Evolutionary conservation across 108 stramenopile species (phyloP), one percentile per base, ranked within the genome.

Genomic region (Cylindrotheca closterium): DNA sequence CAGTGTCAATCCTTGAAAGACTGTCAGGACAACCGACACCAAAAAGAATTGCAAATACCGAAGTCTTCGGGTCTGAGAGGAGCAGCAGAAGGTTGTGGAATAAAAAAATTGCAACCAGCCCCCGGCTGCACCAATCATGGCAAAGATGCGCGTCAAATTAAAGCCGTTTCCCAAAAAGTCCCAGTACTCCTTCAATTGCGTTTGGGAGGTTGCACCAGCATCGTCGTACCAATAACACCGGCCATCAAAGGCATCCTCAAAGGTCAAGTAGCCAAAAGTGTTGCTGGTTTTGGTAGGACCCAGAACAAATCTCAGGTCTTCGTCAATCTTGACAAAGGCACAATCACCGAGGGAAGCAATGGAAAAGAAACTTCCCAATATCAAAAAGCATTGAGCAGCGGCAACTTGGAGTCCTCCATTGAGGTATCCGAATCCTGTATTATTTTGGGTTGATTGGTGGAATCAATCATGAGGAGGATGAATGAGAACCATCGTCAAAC

Each of bases 1-100:
- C 46, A 71, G 70, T 7, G 65, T 60, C 24, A 71, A 18, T 26
- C 76, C 63, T 45, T 77, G 76, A n/a, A 77, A 64, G 12, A 65
- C 10, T 1, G 76, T 54, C 30, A 77, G 45, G 25, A 71, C 57
- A 19, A 67, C 47, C 28, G 22, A 60, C 28, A 70, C 15, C 7
- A 70, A 45, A 21, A 70, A 26, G 3, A 12, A 29, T 5, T 37
- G 30, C 23, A 60, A 60, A 4, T 34, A 52, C 28, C 68, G 68
- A 7, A 70, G 51, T 19, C 42, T 52, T 19, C 58, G 51, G 22
- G 46, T 26, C 12, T 70, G 68, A 0, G 68, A 60, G 23, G 68
- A 70, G 60, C 68, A 70, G 8, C 50, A 52, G 26, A 70, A 50
- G 30, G 59, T 28, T 27, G 60, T 12, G 18, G 48, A 23, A 49